These are phyloP conservation scores for Poronia punctata DNA, from an alignment of 495 filamentous ascomycete species.

Conservation along the genomic window DNA sequence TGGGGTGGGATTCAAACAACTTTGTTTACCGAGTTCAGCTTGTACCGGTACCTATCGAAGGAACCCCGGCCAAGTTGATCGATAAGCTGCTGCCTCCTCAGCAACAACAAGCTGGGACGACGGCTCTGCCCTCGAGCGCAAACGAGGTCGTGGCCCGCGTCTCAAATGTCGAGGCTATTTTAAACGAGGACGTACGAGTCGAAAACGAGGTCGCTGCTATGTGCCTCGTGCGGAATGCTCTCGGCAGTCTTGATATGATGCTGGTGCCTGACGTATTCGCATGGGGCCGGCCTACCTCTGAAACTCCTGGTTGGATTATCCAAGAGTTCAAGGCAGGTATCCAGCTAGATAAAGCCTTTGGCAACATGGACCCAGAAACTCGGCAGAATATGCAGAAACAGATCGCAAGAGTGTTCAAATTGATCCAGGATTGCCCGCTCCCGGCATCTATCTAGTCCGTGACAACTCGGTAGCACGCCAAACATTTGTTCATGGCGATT, in stretches of 20 bases:
- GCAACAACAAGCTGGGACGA: slow-evolving; percentile 9
- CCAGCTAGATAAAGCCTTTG: slow-evolving; percentile 5
- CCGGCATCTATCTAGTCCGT: slow-evolving; percentile 3
- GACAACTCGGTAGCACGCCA: slow-evolving; percentile 3
- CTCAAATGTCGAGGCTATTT: slow-evolving; percentile 12
- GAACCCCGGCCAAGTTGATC: neutral
- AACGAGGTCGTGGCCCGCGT: slow-evolving; percentile 10
- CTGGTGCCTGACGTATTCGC: slow-evolving; percentile 8
- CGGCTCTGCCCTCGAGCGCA: neutral
- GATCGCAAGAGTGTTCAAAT: slow-evolving; percentile 12
- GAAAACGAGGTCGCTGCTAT: slow-evolving; percentile 14
- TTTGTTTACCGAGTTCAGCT: slow-evolving; percentile 12
- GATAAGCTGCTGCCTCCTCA: neutral
- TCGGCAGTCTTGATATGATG: slow-evolving; percentile 7
- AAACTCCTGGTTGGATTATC: slow-evolving; percentile 8
- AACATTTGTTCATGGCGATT: slow-evolving; percentile 11
- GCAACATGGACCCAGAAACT: slow-evolving; percentile 1
- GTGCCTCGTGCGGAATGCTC: slow-evolving; percentile 9
- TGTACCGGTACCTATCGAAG: neutral
- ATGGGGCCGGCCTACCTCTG: slow-evolving; percentile 5
- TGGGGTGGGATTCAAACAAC: slow-evolving; percentile 16
- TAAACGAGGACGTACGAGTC: slow-evolving; percentile 12
- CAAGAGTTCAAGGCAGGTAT: slow-evolving; percentile 11
- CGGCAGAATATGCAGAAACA: slow-evolving; percentile 9
- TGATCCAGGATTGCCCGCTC: slow-evolving; percentile 12